Percentiles rank a stretch among this genome's conserved stretches.
phyloP scores from a whole-genome alignment of 2,329 filamentous ascomycete species.

The Fusarium fujikuroi region DNA sequence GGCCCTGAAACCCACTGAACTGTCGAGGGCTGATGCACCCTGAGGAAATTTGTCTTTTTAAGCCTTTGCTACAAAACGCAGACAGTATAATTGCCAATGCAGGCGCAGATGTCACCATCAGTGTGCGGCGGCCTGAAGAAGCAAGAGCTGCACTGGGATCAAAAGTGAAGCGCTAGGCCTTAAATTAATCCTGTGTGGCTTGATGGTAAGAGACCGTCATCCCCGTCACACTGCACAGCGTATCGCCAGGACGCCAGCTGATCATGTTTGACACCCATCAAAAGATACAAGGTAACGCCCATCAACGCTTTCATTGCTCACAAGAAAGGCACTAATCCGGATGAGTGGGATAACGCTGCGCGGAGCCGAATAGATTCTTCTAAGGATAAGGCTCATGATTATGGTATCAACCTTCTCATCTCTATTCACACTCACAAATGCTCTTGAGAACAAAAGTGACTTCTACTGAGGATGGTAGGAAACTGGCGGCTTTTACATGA shows the following conservation, averaged over 20 bases:
- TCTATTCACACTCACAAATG: slow-evolving; percentile 10
- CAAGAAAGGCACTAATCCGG: not conserved
- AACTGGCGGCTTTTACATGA: slow-evolving; percentile 2
- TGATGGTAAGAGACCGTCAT: not conserved
- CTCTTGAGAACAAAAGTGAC: not conserved
- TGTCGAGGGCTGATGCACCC: too few species aligned
- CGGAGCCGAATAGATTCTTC: too few species aligned
- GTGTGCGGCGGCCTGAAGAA: not conserved
- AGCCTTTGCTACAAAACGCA: too few species aligned
- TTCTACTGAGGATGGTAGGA: slow-evolving; percentile 15
- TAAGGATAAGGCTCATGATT: not conserved
- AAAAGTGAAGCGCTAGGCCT: too few species aligned
- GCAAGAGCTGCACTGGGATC: not conserved
- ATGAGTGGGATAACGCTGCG: not conserved
- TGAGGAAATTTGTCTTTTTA: too few species aligned
- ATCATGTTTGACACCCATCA: not conserved
- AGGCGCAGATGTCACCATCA: not conserved
- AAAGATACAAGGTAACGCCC: not conserved
- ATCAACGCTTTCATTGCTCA: not conserved
- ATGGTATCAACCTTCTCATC: slow-evolving; percentile 4
- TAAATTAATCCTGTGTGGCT: not conserved
- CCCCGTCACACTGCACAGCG: not conserved
- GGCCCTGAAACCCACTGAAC: too few species aligned
- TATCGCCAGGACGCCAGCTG: not conserved
- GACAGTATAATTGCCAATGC: not conserved